These are phyloP conservation scores for Gossypium schwendimanii DNA, from an alignment of 441 rosid genomes.

Conservation along the genomic window DNA sequence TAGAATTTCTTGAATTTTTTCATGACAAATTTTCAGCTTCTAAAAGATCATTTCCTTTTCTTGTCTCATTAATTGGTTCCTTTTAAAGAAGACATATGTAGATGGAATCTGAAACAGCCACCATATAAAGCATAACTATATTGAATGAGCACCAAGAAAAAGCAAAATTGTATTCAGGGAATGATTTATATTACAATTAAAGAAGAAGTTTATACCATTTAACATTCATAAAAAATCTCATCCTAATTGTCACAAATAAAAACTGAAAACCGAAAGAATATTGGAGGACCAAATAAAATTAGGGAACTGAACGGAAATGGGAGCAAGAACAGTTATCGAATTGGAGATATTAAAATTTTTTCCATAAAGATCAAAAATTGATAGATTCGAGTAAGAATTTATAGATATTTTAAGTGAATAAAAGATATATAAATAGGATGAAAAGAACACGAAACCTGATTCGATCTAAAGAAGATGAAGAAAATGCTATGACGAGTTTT, in stretches of 20 bases:
- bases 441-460: slow-evolving; percentile 26
- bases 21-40: background rate
- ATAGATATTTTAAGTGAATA: background rate
- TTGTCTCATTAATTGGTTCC: background rate
- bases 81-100: background rate
- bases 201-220: background rate
- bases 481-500: no score
- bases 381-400: background rate
- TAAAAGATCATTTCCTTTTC: background rate
- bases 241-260: background rate
- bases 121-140: background rate
- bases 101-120: background rate
- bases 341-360: background rate
- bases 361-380: background rate
- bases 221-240: background rate
- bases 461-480: slow-evolving; percentile 12
- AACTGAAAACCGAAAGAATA: background rate
- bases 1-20: background rate
- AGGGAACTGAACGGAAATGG: background rate
- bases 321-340: background rate
- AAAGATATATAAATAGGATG: background rate
- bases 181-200: background rate
- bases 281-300: background rate
- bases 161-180: background rate
- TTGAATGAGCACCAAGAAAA: background rate